Base-by-base conservation (phyloP, 176 grass and related monocot species). In the maize (Zea mays) region DNA sequence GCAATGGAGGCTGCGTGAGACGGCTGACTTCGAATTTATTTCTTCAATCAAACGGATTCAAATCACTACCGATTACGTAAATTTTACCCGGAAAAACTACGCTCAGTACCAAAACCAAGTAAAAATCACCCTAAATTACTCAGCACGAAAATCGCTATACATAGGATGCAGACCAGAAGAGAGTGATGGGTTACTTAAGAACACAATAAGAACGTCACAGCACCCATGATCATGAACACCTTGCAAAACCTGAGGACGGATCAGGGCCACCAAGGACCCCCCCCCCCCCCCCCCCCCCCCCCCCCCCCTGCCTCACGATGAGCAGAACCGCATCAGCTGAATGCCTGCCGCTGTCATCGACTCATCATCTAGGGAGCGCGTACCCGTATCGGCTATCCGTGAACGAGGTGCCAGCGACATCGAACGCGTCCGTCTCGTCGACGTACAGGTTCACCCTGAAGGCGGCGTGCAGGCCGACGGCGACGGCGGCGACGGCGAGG, bases 361-460 rank as follows among this genome's bases (percentile, higher is more conserved):
- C n/a, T 56, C n/a, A 66, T 81, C 67, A 83, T 90, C 57, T 71
- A 4, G 92, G 76, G 43, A 91, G 86, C n/a, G 71, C 42, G 65
- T 82, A 79, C 6, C 76, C 81, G 76, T 79, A 86, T 14, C 69
- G 60, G 70, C 55, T 75, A 10, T 86, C 84, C 16, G 81, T 88
- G 54, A 88, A 88, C 0, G 93, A 96, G 1, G 75, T 62, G 46
- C 91, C 74, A 6, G 86, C 87, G 20, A 78, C 87, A 14, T 86
- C 90, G 60, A 76, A 87, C 0, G 81, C 80, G 33, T 95, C 96
- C 66, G 72, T 73, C 85, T 95, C 96, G 45, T 99, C 96, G 20
- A 99, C 65, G 83, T 86, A 92, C 0, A 90, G 67, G 79, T 95
- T 93, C 16, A 83, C 43, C 72, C 96, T 78, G 78, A 99, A 82